Conservation (phyloP, 345 rosid genomes). For the Moricandia moricandioides region DNA sequence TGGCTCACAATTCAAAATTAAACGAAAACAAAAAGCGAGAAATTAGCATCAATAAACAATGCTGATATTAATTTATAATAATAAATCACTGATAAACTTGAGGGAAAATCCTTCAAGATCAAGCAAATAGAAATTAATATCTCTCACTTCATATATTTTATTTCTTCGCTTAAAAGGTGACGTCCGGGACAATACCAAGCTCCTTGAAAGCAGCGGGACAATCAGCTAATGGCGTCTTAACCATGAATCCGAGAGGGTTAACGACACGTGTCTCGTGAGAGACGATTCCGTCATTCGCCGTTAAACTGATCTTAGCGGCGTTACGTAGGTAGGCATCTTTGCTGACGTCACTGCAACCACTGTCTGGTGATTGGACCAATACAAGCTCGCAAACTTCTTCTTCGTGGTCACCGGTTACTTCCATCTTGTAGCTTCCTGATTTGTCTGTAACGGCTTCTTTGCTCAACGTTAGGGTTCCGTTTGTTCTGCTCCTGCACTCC, state of each 20-base stretch:
- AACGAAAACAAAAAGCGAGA: neutral
- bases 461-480: neutral
- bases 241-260: neutral
- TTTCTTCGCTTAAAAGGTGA: slow-evolving; percentile 12
- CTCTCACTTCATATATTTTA: slow-evolving; percentile 1
- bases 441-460: neutral
- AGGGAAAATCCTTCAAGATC: neutral
- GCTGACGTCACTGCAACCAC: neutral
- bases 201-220: slow-evolving; percentile 1
- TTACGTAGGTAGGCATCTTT: neutral
- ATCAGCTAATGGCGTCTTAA: neutral
- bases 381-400: neutral
- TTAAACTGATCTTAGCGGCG: neutral
- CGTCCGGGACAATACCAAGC: neutral
- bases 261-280: neutral
- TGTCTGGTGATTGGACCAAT: neutral
- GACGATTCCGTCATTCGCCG: neutral
- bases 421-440: neutral
- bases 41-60: neutral
- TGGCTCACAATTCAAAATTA: neutral
- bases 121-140: slow-evolving; percentile 18
- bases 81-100: neutral
- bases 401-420: neutral
- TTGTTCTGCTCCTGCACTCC: slow-evolving; percentile 1
- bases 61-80: slow-evolving; percentile 10